Conservation (phyloP, 1,284 basidiomycete genomes). For the Apiotrichum siamense region DNA sequence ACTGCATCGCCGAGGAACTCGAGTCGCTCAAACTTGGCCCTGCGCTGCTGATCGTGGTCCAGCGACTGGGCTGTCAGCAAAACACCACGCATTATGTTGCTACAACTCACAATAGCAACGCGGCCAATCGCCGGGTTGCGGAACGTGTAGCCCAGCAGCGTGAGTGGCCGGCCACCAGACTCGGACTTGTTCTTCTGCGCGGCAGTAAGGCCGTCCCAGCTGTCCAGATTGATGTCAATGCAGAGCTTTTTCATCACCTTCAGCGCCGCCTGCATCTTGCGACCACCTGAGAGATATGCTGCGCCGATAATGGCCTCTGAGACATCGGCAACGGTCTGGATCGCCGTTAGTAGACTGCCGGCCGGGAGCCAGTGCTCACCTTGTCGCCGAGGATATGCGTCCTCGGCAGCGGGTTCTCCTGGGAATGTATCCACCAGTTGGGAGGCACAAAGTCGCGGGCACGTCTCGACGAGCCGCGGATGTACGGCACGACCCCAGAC, state of each 20-base stretch:
- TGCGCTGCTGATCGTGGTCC: background rate
- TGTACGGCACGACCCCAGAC: constrained; percentile 28
- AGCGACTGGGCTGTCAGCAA: background rate
- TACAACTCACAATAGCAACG: constrained; percentile 17
- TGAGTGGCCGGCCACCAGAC: background rate
- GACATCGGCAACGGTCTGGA: constrained; percentile 37
- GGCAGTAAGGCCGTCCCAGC: constrained; percentile 13
- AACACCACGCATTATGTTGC: background rate
- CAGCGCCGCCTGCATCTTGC: constrained; percentile 25
- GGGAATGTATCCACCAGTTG: constrained; percentile 23
- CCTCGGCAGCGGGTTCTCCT: background rate
- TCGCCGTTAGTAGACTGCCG: no score
- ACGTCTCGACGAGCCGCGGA: constrained; percentile 18
- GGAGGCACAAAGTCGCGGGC: constrained; percentile 27
- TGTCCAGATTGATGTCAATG: constrained; percentile 18
- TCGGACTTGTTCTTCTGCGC: no score
- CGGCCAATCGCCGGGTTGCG: constrained; percentile 14
- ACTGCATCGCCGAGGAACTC: constrained; percentile 30
- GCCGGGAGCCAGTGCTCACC: no score
- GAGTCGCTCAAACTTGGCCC: constrained; percentile 17
- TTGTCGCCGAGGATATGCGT: constrained; percentile 31
- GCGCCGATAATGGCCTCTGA: constrained; percentile 38
- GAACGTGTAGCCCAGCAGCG: constrained; percentile 29
- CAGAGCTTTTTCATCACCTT: constrained; percentile 18
- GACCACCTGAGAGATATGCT: constrained; percentile 22